A percentile compares a stretch with the other conserved stretches of the same genome.
phyloP scores from a whole-genome alignment of 2,329 filamentous ascomycete genomes.

The Trichoderma atrobrunneum region DNA sequence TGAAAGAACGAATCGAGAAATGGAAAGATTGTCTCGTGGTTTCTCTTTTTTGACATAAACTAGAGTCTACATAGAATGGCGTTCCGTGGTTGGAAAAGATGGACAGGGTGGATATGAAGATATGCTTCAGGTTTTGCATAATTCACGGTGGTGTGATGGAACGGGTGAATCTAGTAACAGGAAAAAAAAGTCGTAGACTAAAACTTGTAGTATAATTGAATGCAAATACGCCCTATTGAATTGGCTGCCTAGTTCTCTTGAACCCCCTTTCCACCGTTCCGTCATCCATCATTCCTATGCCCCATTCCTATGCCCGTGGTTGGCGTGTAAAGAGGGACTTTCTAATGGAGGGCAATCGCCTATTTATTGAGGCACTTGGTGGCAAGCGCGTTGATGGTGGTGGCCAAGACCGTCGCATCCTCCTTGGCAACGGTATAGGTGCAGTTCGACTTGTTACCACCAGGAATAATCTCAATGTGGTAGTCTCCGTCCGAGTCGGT shows the following conservation, averaged over 20 bases:
- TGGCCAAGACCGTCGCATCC: background rate
- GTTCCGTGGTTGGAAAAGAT: no score
- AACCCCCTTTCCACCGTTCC: background rate
- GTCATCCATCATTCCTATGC: background rate
- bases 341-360: background rate
- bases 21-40: no score
- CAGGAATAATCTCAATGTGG: background rate
- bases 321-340: background rate
- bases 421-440: background rate
- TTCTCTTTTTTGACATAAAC: no score
- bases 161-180: no score
- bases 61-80: no score
- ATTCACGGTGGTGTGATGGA: no score
- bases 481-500: background rate
- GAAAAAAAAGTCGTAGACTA: no score
- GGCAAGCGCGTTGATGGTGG: slow-evolving; percentile 4
- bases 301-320: background rate
- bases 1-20: no score
- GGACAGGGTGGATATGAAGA: no score
- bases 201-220: background rate
- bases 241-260: background rate
- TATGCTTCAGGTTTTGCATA: no score
- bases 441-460: background rate
- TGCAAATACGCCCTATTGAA: background rate
- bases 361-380: background rate